Conservation (phyloP, 345 rosid species). For the Hevea brasiliensis region DNA sequence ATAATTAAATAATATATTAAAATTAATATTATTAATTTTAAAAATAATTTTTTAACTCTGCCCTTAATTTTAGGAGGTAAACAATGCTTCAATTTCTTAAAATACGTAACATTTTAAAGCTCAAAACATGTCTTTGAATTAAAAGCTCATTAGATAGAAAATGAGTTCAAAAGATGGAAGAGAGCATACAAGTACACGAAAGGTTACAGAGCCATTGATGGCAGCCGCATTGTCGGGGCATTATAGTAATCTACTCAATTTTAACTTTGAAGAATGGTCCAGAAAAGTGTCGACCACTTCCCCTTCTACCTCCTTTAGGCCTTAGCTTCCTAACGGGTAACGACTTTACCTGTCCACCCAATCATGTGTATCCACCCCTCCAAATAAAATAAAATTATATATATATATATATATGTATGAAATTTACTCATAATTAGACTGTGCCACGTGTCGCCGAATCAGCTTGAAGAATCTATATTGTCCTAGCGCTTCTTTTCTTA, state of each 20-base stretch:
- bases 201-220: too few species aligned
- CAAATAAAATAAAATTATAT: neutral
- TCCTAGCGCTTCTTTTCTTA: neutral
- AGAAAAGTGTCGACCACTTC: slow-evolving; percentile 45
- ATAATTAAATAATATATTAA: too few species aligned
- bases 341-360: slow-evolving; percentile 74
- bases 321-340: slow-evolving; percentile 38
- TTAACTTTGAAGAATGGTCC: slow-evolving; percentile 35
- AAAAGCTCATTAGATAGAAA: too few species aligned
- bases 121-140: too few species aligned
- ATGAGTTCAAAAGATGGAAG: too few species aligned
- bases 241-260: slow-evolving; percentile 11
- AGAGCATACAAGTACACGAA: too few species aligned
- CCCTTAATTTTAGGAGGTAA: too few species aligned
- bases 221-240: slow-evolving; percentile 32
- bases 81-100: too few species aligned
- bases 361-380: slow-evolving; percentile 28
- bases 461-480: neutral
- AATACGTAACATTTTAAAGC: too few species aligned
- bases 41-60: too few species aligned
- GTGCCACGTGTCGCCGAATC: slow-evolving; percentile 1
- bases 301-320: slow-evolving; percentile 33
- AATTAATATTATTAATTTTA: too few species aligned
- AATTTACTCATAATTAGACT: slow-evolving; percentile 5
- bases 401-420: neutral